These are phyloP conservation scores for Nitzschia palea DNA, from an alignment of 108 stramenopile species.

Conservation along the genomic window DNA sequence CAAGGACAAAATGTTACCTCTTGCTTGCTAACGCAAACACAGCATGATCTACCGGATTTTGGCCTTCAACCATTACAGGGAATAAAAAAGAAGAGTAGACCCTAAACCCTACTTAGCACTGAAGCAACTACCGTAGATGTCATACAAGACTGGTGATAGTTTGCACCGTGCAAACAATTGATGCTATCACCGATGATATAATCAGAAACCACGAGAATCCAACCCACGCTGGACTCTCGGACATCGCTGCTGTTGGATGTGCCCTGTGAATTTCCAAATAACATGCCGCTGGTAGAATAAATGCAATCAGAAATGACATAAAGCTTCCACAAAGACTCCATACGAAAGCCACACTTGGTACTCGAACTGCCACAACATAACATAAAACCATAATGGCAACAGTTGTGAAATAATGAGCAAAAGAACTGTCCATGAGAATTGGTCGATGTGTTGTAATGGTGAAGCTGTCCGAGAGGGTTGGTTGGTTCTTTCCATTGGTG, in stretches of 20 bases:
- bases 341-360: conserved; percentile 72
- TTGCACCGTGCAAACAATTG: conserved; percentile 27
- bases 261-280: conserved; percentile 42
- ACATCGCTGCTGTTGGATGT: background rate
- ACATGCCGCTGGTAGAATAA: conserved; percentile 61
- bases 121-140: too few relatives aligned
- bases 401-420: conserved; percentile 52
- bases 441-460: background rate
- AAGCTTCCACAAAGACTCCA: conserved; percentile 76
- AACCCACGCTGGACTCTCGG: conserved; percentile 17
- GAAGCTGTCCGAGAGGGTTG: background rate
- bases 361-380: conserved; percentile 56
- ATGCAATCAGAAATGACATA: conserved; percentile 75
- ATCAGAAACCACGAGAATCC: conserved; percentile 36
- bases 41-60: too few relatives aligned
- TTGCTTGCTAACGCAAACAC: too few relatives aligned
- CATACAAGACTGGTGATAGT: conserved; percentile 1
- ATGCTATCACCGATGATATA: conserved; percentile 17
- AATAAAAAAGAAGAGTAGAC: too few relatives aligned
- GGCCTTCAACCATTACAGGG: too few relatives aligned
- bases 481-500: background rate
- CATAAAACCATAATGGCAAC: conserved; percentile 49
- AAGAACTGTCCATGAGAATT: conserved; percentile 24
- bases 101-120: too few relatives aligned
- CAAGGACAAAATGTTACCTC: too few relatives aligned